phyloP scores from a whole-genome alignment of 129 eudicot species.

The Flaveria linearis region DNA sequence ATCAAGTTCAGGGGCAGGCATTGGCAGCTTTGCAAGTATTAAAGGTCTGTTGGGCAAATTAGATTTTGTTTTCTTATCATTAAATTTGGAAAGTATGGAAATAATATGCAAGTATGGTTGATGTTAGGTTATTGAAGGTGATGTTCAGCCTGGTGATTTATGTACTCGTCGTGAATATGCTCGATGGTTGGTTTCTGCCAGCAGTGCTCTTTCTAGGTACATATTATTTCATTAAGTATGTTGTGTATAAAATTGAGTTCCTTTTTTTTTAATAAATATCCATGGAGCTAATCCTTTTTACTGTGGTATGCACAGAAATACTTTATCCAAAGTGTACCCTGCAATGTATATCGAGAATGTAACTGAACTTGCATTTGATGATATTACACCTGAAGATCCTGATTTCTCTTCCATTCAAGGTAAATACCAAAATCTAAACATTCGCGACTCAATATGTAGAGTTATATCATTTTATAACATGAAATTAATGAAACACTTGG shows the following conservation, averaged over 20 bases:
- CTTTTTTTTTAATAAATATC: not conserved
- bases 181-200: constrained; percentile 95
- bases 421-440: constrained; percentile 24
- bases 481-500: constrained; percentile 27
- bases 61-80: not conserved
- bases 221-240: not conserved
- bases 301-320: constrained; percentile 48
- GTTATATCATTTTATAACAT: not conserved
- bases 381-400: constrained; percentile 91
- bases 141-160: constrained; percentile 88
- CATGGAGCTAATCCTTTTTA: not conserved
- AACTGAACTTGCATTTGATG: constrained; percentile 94
- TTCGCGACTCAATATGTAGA: constrained; percentile 17
- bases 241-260: not conserved
- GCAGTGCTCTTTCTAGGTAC: constrained; percentile 95
- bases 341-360: constrained; percentile 95
- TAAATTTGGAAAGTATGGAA: constrained; percentile 7
- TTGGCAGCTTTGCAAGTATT: constrained; percentile 88
- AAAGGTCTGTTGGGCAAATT: constrained; percentile 52
- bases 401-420: constrained; percentile 97
- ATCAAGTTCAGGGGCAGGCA: constrained; percentile 91
- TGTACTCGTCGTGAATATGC: constrained; percentile 99
- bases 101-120: constrained; percentile 26
- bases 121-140: constrained; percentile 84
- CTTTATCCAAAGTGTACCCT: constrained; percentile 91